Evolutionary conservation across 2,329 filamentous ascomycete genomes (phyloP).

Genomic region (Cryphonectria naterciae): DNA sequence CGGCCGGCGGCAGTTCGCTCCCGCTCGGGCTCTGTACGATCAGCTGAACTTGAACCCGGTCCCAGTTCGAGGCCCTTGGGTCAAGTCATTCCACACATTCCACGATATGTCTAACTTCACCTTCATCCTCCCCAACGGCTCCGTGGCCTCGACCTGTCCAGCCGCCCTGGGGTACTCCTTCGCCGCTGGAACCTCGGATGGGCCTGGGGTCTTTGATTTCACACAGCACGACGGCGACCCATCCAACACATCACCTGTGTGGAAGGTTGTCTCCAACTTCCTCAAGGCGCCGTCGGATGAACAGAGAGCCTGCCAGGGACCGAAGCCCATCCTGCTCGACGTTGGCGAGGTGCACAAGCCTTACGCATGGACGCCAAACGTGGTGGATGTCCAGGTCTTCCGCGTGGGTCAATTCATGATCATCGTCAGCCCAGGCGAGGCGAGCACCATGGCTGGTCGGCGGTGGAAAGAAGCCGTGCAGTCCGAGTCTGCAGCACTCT

Average conservation of each 20-base stretch:
- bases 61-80: slow-evolving; percentile 63
- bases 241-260: slow-evolving; percentile 69
- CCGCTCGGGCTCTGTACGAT: slow-evolving; percentile 51
- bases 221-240: slow-evolving; percentile 83
- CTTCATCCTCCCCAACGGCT: slow-evolving; percentile 76
- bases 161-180: slow-evolving; percentile 91
- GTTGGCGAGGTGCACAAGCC: slow-evolving; percentile 79
- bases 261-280: slow-evolving; percentile 74
- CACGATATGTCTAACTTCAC: slow-evolving; percentile 77
- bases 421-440: slow-evolving; percentile 83
- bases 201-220: slow-evolving; percentile 90
- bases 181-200: slow-evolving; percentile 89
- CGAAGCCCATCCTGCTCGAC: slow-evolving; percentile 86
- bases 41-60: slow-evolving; percentile 51
- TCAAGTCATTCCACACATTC: slow-evolving; percentile 85
- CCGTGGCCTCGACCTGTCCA: slow-evolving; percentile 74
- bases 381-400: slow-evolving; percentile 85
- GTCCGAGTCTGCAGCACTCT: slow-evolving; percentile 50
- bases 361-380: slow-evolving; percentile 88
- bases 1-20: slow-evolving; percentile 69
- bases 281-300: slow-evolving; percentile 71
- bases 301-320: slow-evolving; percentile 75
- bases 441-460: slow-evolving; percentile 88
- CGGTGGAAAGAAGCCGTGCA: slow-evolving; percentile 78
- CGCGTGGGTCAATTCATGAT: slow-evolving; percentile 85